These are phyloP conservation scores for Sporothrix globosa DNA, from an alignment of 2,329 filamentous ascomycete genomes.

Conservation along the genomic window DNA sequence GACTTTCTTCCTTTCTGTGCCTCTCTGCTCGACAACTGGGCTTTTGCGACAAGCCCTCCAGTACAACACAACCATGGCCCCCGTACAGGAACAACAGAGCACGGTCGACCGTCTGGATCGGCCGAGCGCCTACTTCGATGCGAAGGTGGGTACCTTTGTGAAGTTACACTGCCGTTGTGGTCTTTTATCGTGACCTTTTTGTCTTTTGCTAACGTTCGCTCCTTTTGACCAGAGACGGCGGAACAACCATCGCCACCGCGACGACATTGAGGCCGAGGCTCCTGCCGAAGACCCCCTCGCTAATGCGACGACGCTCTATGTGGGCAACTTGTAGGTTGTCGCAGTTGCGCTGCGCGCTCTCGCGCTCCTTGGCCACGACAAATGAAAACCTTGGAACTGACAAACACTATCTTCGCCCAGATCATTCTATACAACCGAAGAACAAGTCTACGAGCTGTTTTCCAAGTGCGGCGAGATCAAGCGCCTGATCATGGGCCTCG, in stretches of 20 bases:
- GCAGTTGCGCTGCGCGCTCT: neutral
- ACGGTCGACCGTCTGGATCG: conserved; percentile 92
- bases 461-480: conserved; percentile 98
- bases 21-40: conserved; percentile 1
- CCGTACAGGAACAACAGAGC: conserved; percentile 50
- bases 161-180: neutral
- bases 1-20: neutral
- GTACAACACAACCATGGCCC: conserved; percentile 30
- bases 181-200: neutral
- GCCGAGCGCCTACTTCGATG: conserved; percentile 90
- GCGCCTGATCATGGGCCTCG: conserved; percentile 94
- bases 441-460: conserved; percentile 97
- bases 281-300: conserved; percentile 78
- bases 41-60: conserved; percentile 24
- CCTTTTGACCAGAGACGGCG: conserved; percentile 59
- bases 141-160: conserved; percentile 63
- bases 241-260: conserved; percentile 58
- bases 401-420: conserved; percentile 47
- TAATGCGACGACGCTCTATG: conserved; percentile 91
- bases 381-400: neutral
- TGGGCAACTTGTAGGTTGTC: conserved; percentile 80
- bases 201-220: conserved; percentile 30
- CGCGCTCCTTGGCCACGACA: neutral
- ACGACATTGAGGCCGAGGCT: conserved; percentile 61
- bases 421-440: conserved; percentile 97